Base-by-base conservation (phyloP, 805 yeast genomes). In the Nematodospora valgi region DNA sequence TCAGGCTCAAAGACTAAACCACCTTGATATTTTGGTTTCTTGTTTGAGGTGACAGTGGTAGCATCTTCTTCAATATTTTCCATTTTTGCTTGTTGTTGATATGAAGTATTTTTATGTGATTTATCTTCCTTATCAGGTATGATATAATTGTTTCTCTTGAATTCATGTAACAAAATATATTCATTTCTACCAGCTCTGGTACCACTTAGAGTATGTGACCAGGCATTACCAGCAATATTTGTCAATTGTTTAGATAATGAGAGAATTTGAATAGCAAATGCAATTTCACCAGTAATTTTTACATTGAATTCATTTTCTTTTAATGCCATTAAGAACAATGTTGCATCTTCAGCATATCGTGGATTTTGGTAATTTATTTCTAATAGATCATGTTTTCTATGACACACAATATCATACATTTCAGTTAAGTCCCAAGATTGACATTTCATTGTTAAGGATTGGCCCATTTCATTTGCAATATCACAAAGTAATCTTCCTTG, bases 1-100 rank as follows among this genome's bases (percentile, higher is more conserved):
- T 86, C 96, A 1, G 98, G 98, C 45, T 93, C 98, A 59, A 93
- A 86, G 20, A 93, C 98, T 45, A 87, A 72, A 56, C 98, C 96
- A 70, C 96, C 96, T 55, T 84, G 86, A 56, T 66, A 87, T 53
- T 85, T 85, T 12, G 87, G 80, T 54, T 81, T 83, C 51, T 78
- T 76, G 44, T 68, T 73, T 5, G 74, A 73, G 5, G 79, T 67
- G 2, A 69, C 70, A 3, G 64, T 62, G 3, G 73, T 62, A 22
- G 74, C 71, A 33, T 70, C 77, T 32, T 70, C 77, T 11, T 49
- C 65, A 28, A 60, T 68, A 13, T 39, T 50, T 51, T 48, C 69
- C 31, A 57, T 41, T 39, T 45, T 54, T 3, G 52, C 61, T 37
- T 62, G 59, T 34, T 59, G 64, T 33, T 57, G 64, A n/a, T 49